Evolutionary conservation across 371 early-diverging fungal species (phyloP), one percentile per base, ranked within the genome.

Genomic region (Haplosporangium sp.): DNA sequence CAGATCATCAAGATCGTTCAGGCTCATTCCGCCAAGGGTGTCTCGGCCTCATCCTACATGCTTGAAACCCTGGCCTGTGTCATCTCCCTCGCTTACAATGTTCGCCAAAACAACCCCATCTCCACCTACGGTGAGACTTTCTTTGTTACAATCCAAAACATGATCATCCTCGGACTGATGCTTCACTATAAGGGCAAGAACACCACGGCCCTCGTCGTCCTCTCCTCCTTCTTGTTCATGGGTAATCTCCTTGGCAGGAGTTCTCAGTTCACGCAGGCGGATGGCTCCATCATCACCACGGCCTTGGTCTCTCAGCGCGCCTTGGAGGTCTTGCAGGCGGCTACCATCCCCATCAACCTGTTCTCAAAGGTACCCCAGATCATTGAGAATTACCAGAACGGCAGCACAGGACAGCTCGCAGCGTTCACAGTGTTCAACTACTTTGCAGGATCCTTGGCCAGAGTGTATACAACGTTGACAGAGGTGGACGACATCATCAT

Each of bases 71-170:
- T 91, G 12, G 90, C 94, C 45, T 90, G 91, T 57, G 83, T 87
- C 40, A 92, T 97, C 68, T 85, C 90, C 1, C 80, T 97, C 16
- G 90, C 93, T 21, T 99, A 96, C 86, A 96, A 96, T 82, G 64
- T 86, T 37, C 89, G 97, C 38, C 81, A 89, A 36, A 82, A 83
- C 37, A 92, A 96, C 73, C 95, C 98, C 38, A 95, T 97, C 73
- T 93, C 93, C 43, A 97, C 98, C 6, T 99, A 92, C 81, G 98
- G 98, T 50, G 98, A 97, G 83, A 87, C 89, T 20, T 73, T 89
- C 74, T 92, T 92, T 59, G 90, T 98, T 58, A 86, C 89, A 9
- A 63, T 89, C 11, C 96, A 96, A 81, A 95, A 97, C 81, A 62
- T 92, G 47, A 63, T 90, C 20, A 94, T 97, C 73, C 79, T 92